Percentiles rank a stretch among this genome's conserved stretches.
Conservation (phyloP, 2,329 filamentous ascomycete species). For the Aspergillus felis region DNA sequence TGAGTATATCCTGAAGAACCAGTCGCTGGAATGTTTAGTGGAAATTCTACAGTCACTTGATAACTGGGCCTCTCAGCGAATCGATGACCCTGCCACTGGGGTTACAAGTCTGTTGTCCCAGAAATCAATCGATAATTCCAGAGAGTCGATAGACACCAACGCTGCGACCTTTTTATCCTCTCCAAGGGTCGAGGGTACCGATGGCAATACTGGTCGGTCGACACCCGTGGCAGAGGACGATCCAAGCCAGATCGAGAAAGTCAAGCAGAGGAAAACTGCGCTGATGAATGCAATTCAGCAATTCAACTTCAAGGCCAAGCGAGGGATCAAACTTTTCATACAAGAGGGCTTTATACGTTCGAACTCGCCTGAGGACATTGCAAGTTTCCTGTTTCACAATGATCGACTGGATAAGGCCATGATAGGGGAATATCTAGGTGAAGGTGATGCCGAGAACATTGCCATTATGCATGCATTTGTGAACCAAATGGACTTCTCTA, state of each 20-base stretch:
- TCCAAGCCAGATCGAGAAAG: constrained; percentile 87
- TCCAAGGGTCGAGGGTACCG: constrained; percentile 54
- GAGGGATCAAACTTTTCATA: constrained; percentile 78
- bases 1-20: constrained; percentile 87
- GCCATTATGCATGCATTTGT: constrained; percentile 99
- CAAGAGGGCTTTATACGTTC: constrained; percentile 83
- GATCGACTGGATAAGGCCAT: constrained; percentile 86
- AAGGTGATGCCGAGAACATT: constrained; percentile 89
- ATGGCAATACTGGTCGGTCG: constrained; percentile 55
- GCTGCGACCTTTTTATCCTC: constrained; percentile 51
- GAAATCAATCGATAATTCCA: constrained; percentile 55
- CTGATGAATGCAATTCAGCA: constrained; percentile 81
- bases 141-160: constrained; percentile 72
- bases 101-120: constrained; percentile 43
- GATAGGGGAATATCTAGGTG: constrained; percentile 90
- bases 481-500: constrained; percentile 88
- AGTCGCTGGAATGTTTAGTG: constrained; percentile 82
- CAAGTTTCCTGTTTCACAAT: constrained; percentile 73
- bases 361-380: constrained; percentile 75
- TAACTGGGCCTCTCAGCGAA: constrained; percentile 78
- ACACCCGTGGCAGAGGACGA: constrained; percentile 80
- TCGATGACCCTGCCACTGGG: constrained; percentile 53
- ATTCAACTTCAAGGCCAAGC: constrained; percentile 98
- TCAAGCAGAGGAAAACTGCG: constrained; percentile 90
- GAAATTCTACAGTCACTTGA: constrained; percentile 86